phyloP scores from a whole-genome alignment of 1,139 yeast species.

The Meyerozyma athensensis region DNA sequence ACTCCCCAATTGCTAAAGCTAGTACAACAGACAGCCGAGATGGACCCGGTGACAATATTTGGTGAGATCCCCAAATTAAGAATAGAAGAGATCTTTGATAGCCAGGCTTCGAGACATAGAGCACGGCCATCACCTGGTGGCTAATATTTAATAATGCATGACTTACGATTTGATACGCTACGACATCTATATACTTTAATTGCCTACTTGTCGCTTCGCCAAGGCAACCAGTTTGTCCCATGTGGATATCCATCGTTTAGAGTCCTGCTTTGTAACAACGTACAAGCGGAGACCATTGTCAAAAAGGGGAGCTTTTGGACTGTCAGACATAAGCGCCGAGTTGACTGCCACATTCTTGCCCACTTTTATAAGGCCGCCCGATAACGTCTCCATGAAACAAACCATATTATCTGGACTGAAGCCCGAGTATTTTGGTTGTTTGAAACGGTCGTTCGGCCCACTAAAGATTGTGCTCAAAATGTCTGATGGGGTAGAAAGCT shows the following conservation, averaged over 20 bases:
- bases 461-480: conserved; percentile 52
- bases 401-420: conserved; percentile 60
- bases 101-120: conserved; percentile 43
- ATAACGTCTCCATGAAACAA: conserved; percentile 73
- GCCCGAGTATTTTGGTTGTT: conserved; percentile 54
- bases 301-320: conserved; percentile 70
- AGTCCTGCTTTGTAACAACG: conserved; percentile 71
- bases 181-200: background rate
- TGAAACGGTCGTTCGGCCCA: conserved; percentile 70
- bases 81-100: conserved; percentile 64
- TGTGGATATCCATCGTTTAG: conserved; percentile 57
- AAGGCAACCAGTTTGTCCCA: conserved; percentile 69
- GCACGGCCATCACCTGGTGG: conserved; percentile 52
- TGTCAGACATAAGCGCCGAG: conserved; percentile 56
- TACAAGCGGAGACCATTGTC: conserved; percentile 72
- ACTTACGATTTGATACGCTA: background rate
- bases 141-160: background rate
- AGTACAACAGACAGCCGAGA: conserved; percentile 50
- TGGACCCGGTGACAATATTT: conserved; percentile 71
- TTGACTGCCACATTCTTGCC: conserved; percentile 73
- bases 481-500: conserved; percentile 59
- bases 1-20: conserved; percentile 55
- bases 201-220: conserved; percentile 32
- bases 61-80: conserved; percentile 72
- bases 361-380: conserved; percentile 82